phyloP scores from a whole-genome alignment of 805 yeast genomes.

The Kregervanrija fluxuum region DNA sequence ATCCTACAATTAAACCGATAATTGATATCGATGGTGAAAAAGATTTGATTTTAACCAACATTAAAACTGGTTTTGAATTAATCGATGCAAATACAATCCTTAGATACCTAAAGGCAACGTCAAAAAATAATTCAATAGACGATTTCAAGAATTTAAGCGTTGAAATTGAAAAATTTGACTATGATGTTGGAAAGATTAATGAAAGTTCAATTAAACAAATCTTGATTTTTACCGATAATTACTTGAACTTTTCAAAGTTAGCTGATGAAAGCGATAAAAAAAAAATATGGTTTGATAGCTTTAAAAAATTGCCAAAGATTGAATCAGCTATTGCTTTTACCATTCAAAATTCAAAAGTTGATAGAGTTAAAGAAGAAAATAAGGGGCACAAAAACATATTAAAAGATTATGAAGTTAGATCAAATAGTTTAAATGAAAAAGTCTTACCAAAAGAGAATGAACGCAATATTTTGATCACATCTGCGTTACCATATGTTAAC shows the following conservation, averaged over 20 bases:
- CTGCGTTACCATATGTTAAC: slow-evolving; percentile 96
- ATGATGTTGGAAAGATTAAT: slow-evolving; percentile 20
- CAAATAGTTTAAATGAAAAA: slow-evolving; percentile 20
- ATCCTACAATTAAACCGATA: slow-evolving; percentile 2
- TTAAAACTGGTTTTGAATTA: slow-evolving; percentile 39
- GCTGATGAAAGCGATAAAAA: neutral
- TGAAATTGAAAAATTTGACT: slow-evolving; percentile 3
- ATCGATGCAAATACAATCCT: slow-evolving; percentile 65
- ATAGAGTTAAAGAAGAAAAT: slow-evolving; percentile 33
- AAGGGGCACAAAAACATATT: slow-evolving; percentile 29
- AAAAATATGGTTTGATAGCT: slow-evolving; percentile 36
- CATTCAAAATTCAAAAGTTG: slow-evolving; percentile 36
- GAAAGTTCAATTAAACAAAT: slow-evolving; percentile 43
- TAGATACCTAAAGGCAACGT: slow-evolving; percentile 43
- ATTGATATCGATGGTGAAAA: slow-evolving; percentile 5
- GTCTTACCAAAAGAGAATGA: slow-evolving; percentile 64
- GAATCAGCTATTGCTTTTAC: slow-evolving; percentile 41
- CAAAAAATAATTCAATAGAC: slow-evolving; percentile 9
- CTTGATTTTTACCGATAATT: slow-evolving; percentile 52
- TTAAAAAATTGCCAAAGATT: slow-evolving; percentile 33
- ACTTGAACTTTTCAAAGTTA: slow-evolving; percentile 15
- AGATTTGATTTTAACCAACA: slow-evolving; percentile 20
- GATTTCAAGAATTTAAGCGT: neutral
- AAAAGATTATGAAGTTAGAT: slow-evolving; percentile 11
- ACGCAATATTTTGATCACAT: slow-evolving; percentile 81